Evolutionary conservation across 768 basidiomycete genomes (phyloP), one percentile per base, ranked within the genome.

Genomic region (Fomitopsis serialis): DNA sequence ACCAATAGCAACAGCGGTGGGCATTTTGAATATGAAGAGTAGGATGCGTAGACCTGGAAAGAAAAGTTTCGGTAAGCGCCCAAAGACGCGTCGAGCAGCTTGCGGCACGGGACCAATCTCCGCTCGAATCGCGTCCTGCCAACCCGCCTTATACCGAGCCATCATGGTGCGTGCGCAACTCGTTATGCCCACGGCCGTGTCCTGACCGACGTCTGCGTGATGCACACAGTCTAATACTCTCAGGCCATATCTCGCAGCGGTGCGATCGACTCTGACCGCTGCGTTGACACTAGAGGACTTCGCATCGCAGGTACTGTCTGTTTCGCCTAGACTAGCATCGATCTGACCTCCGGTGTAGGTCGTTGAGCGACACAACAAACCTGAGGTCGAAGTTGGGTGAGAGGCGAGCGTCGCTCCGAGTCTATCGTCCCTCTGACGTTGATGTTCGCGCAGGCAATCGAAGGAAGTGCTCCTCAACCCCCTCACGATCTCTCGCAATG

Each of bases 251-350:
- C 87, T 99, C 50, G 89, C 92, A 22, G 94, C 94, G 19, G 97
- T 99, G 52, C 80, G 97, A 59, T 92, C 92, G 6, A 97, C 97
- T 22, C 78, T 99, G 47, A 98, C 96, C n/a, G 96, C 97, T 27
- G 95, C 97, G 2, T 76, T 99, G 60, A 98, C 95, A 1, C 78
- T 99, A 57, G 93, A 99, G 76, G 92, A 95, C 80, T 99, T 99
- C 76, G 83, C 93, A 46, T 98, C 96, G 11, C 96, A 99, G 80
- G 91, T 92, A 69, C 35, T 11, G 37, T 23, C 2, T n/a, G 21
- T 46, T n/a, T n/a, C n/a, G n/a, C n/a, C n/a, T n/a, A n/a, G n/a
- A n/a, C n/a, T n/a, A n/a, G n/a, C n/a, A n/a, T 17, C 6, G 6
- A 52, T 62, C 63, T 57, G 60, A 62, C 48, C 17, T 37, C 54